Conservation (phyloP, 768 basidiomycete species). For the Pulveroboletus sp. region DNA sequence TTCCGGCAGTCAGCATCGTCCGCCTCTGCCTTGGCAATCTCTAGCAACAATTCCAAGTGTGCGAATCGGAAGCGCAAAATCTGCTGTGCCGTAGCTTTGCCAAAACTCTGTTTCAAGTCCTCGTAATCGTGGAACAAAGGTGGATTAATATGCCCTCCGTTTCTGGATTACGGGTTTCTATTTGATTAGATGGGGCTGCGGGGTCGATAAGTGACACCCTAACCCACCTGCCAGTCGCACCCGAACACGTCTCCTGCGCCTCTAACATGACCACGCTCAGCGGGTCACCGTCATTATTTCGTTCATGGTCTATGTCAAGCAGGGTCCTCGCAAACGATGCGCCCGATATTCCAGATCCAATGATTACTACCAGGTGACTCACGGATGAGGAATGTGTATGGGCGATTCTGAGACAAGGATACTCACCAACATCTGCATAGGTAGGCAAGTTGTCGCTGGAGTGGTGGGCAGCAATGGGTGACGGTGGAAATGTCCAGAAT, state of each 20-base stretch:
- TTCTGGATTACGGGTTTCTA: conserved; percentile 26
- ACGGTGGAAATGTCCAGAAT: conserved; percentile 62
- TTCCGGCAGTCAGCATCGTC: conserved; percentile 28
- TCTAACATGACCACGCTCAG: conserved; percentile 54
- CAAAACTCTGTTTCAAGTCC: conserved; percentile 36
- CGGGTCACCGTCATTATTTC: conserved; percentile 12
- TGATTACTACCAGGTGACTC: conserved; percentile 34
- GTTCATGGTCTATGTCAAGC: conserved; percentile 28
- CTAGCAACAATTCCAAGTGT: conserved; percentile 33
- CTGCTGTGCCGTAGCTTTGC: conserved; percentile 36
- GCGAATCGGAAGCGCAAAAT: conserved; percentile 40
- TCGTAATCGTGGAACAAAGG: conserved; percentile 46
- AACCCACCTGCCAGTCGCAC: conserved; percentile 49
- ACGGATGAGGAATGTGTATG: not conserved
- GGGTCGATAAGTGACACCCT: not conserved
- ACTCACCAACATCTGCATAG: conserved; percentile 55
- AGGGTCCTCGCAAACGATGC: conserved; percentile 41
- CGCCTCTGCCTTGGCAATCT: conserved; percentile 30
- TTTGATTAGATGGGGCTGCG: not conserved
- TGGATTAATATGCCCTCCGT: conserved; percentile 52
- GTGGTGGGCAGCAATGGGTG: conserved; percentile 38
- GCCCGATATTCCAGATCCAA: conserved; percentile 56
- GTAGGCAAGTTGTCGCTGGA: conserved; percentile 34
- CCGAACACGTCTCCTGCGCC: conserved; percentile 56
- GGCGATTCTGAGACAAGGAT: not conserved